These are phyloP conservation scores for Clavariopsis aquatica DNA, from an alignment of 495 filamentous ascomycete species.

Conservation along the genomic window DNA sequence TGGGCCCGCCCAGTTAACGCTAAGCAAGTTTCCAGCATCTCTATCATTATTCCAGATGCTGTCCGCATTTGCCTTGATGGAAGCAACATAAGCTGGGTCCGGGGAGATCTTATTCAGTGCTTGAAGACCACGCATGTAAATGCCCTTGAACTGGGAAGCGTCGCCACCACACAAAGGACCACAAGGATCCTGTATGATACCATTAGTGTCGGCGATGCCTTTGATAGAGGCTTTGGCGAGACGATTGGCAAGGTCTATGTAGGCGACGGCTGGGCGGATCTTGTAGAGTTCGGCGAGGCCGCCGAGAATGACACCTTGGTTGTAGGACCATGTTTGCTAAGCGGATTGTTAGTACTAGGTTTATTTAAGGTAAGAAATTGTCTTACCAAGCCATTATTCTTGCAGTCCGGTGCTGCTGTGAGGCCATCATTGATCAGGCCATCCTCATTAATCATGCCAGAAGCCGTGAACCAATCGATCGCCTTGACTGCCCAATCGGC, in stretches of 20 bases:
- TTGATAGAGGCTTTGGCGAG: constrained; percentile 65
- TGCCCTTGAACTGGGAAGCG: constrained; percentile 75
- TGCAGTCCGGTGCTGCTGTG: constrained; percentile 62
- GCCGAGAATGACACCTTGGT: constrained; percentile 79
- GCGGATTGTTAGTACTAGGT: background rate
- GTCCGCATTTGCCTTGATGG: constrained; percentile 62
- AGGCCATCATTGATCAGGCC: constrained; percentile 74
- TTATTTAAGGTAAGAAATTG: constrained; percentile 14
- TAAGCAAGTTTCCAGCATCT: constrained; percentile 53
- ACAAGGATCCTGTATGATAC: constrained; percentile 65
- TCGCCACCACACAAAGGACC: constrained; percentile 65
- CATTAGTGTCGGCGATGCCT: constrained; percentile 56
- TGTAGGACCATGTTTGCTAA: constrained; percentile 57
- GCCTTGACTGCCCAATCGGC: constrained; percentile 56
- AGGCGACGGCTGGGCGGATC: constrained; percentile 51
- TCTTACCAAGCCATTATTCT: constrained; percentile 45
- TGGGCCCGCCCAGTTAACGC: constrained; percentile 62
- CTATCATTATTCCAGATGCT: constrained; percentile 70
- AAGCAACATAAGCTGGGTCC: constrained; percentile 53
- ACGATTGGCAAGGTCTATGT: constrained; percentile 50
- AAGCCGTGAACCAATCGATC: constrained; percentile 68
- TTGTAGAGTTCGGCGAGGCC: constrained; percentile 67
- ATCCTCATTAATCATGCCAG: constrained; percentile 65
- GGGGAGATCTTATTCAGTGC: constrained; percentile 59
- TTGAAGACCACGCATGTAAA: constrained; percentile 70